Percentiles rank a stretch among this genome's conserved stretches.
These are phyloP conservation scores for Nemania sp. DNA, from an alignment of 2,329 filamentous ascomycete genomes.

Conservation along the genomic window DNA sequence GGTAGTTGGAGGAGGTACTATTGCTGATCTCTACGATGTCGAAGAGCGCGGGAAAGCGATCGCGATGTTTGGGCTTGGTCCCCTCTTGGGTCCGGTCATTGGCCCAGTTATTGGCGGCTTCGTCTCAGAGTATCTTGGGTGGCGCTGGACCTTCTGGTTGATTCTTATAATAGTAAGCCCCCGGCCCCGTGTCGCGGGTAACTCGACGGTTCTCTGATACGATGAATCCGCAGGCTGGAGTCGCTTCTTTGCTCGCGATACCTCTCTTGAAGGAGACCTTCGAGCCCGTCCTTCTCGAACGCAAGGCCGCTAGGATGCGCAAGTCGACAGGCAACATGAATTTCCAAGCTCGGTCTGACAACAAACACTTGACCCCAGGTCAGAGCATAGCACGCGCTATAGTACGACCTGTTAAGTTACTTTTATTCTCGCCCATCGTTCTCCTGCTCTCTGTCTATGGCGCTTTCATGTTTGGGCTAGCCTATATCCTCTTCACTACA, in stretches of 20 bases:
- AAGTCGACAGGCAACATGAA: no score
- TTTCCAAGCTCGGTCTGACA: neutral
- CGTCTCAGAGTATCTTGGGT: slow-evolving; percentile 43
- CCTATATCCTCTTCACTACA: slow-evolving; percentile 16
- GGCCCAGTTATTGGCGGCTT: slow-evolving; percentile 39
- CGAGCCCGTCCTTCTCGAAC: no score
- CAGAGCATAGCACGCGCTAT: neutral
- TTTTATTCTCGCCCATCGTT: slow-evolving; percentile 10
- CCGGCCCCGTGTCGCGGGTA: no score
- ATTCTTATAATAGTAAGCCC: slow-evolving; percentile 44
- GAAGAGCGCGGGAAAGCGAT: slow-evolving; percentile 40
- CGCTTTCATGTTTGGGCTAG: slow-evolving; percentile 5
- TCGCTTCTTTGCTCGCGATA: no score
- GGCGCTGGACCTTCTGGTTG: slow-evolving; percentile 54
- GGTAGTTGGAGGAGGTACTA: slow-evolving; percentile 44
- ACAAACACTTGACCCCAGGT: neutral
- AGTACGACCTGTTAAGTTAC: slow-evolving; percentile 5
- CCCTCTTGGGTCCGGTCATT: neutral
- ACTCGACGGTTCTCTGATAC: neutral
- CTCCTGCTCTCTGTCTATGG: slow-evolving; percentile 14
- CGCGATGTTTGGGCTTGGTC: slow-evolving; percentile 35
- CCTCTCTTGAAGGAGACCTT: no score
- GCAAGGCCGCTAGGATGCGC: no score
- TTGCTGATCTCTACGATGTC: slow-evolving; percentile 41
- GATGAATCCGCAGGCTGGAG: neutral